These are phyloP conservation scores for Aurinia saxatilis DNA, from an alignment of 345 rosid genomes.

Conservation along the genomic window DNA sequence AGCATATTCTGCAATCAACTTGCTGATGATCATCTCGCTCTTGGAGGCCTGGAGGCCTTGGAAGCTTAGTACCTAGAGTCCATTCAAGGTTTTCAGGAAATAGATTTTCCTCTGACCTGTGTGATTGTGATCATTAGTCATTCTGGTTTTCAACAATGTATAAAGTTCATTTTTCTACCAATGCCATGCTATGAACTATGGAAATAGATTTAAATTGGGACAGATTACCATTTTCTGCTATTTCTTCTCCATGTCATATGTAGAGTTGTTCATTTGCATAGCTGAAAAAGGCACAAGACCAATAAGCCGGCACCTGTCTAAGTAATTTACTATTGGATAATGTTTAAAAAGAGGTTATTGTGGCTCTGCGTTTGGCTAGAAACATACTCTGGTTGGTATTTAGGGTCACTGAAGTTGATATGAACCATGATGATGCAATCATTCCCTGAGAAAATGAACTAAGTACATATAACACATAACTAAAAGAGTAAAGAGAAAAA, in stretches of 20 bases:
- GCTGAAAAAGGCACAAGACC: conserved; percentile 28
- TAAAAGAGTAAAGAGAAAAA: not conserved
- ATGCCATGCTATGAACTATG: not conserved
- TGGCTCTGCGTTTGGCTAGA: conserved; percentile 4
- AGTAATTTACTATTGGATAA: conserved; percentile 11
- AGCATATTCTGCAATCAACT: too few species aligned
- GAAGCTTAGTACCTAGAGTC: too few species aligned
- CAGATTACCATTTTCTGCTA: conserved; percentile 44
- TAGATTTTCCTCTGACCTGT: too few species aligned
- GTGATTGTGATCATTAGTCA: too few species aligned
- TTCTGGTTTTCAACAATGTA: too few species aligned
- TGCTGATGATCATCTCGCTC: too few species aligned
- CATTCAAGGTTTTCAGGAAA: too few species aligned
- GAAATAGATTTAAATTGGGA: not conserved
- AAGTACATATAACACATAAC: not conserved
- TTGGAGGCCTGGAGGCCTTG: too few species aligned
- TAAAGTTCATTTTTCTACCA: not conserved
- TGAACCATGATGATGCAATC: conserved; percentile 44
- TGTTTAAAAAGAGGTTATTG: not conserved
- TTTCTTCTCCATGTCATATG: conserved; percentile 55
- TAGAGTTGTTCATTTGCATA: conserved; percentile 29
- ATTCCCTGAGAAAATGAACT: conserved; percentile 36
- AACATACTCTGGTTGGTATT: conserved; percentile 64
- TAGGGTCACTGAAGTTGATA: conserved; percentile 46
- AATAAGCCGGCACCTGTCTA: conserved; percentile 58